Percentiles rank a stretch among this genome's conserved stretches.
Evolutionary conservation across 192 early-diverging fungal genomes (phyloP).

Genomic region (Lunasporangiospora selenospora): DNA sequence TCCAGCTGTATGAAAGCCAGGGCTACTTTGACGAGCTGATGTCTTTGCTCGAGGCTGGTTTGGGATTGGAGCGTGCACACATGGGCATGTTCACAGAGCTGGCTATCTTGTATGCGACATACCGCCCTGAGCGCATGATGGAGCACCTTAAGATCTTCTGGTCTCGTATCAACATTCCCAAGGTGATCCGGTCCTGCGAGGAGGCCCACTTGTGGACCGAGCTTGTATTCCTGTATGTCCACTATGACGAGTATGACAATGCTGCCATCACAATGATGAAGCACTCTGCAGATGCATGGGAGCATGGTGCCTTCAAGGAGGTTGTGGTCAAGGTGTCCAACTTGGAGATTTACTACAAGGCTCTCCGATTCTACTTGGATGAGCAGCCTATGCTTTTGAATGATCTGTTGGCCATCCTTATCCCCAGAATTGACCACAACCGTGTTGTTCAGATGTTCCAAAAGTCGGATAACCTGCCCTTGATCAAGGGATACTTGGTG

Average conservation of each 20-base stretch:
- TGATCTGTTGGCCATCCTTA: conserved; percentile 89
- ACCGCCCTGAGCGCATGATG: conserved; percentile 94
- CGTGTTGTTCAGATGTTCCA: conserved; percentile 97
- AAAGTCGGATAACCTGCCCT: conserved; percentile 96
- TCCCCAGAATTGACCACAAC: conserved; percentile 94
- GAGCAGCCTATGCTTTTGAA: conserved; percentile 95
- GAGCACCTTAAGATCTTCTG: conserved; percentile 98
- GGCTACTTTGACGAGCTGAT: conserved; percentile 95
- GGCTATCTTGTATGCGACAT: conserved; percentile 97
- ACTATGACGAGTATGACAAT: conserved; percentile 99
- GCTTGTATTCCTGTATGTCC: conserved; percentile 97
- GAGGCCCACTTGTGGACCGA: conserved; percentile 95
- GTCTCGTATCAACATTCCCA: conserved; percentile 98
- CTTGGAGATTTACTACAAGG: conserved; percentile 98
- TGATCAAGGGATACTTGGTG: conserved; percentile 96
- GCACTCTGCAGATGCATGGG: conserved; percentile 96
- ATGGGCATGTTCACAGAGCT: conserved; percentile 99
- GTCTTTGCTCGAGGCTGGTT: conserved; percentile 87
- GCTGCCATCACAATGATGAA: conserved; percentile 95
- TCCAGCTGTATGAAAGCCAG: conserved; percentile 84
- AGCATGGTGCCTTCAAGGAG: conserved; percentile 97
- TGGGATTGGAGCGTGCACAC: conserved; percentile 97
- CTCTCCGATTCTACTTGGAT: conserved; percentile 94
- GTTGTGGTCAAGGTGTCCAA: conserved; percentile 97
- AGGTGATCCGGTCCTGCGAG: conserved; percentile 96